These are phyloP conservation scores for Butyriboletus loyo DNA, from an alignment of 768 basidiomycete species.

Conservation along the genomic window DNA sequence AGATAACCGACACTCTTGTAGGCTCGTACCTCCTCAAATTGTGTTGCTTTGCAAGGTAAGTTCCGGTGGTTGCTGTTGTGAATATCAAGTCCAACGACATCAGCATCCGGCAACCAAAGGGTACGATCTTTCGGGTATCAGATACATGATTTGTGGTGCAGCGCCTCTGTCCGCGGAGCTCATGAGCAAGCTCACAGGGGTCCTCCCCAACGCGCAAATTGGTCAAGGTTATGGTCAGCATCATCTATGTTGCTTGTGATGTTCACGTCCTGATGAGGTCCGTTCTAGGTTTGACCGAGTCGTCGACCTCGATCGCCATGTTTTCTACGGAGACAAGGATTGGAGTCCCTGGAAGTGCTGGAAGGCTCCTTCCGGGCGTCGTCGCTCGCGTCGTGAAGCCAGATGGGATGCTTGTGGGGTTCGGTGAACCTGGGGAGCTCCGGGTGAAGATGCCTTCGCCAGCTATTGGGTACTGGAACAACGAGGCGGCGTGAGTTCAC, in stretches of 20 bases:
- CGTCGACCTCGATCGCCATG: slow-evolving; percentile 50
- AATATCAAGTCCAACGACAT: not conserved
- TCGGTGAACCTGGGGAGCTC: slow-evolving; percentile 61
- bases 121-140: slow-evolving; percentile 50
- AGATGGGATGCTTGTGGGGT: slow-evolving; percentile 55
- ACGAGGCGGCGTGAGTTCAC: slow-evolving; percentile 55
- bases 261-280: not conserved
- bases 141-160: slow-evolving; percentile 55
- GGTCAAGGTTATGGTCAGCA: slow-evolving; percentile 61
- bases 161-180: slow-evolving; percentile 63
- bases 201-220: slow-evolving; percentile 58
- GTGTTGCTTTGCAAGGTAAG: slow-evolving; percentile 64
- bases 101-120: slow-evolving; percentile 53
- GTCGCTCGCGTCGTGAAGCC: slow-evolving; percentile 51
- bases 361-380: slow-evolving; percentile 51
- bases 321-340: slow-evolving; percentile 46
- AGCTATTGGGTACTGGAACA: slow-evolving; percentile 50
- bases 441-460: slow-evolving; percentile 41
- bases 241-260: not conserved
- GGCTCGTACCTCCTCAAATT: slow-evolving; percentile 64
- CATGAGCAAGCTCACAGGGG: slow-evolving; percentile 39
- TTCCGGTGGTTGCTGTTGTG: not conserved
- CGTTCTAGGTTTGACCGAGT: slow-evolving; percentile 62
- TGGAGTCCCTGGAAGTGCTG: slow-evolving; percentile 52
- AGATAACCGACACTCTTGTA: slow-evolving; percentile 19